phyloP scores from a whole-genome alignment of 768 basidiomycete species.

The Suillus lakei region DNA sequence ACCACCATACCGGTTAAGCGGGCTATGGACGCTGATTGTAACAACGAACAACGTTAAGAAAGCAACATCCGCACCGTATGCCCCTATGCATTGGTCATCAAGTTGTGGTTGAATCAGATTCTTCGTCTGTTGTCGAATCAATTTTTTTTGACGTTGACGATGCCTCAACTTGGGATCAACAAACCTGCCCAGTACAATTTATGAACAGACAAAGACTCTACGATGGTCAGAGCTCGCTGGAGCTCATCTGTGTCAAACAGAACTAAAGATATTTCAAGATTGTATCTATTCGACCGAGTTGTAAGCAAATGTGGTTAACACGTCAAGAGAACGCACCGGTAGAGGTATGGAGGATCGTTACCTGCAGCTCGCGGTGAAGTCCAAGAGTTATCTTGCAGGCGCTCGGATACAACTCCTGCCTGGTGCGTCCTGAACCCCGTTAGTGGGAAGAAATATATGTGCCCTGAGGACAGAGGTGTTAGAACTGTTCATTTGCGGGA shows the following conservation, averaged over 20 bases:
- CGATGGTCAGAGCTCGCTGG: conserved; percentile 2
- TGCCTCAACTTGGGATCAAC: not conserved
- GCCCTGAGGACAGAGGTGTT: not conserved
- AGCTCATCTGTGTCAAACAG: conserved; percentile 12
- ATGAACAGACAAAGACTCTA: conserved; percentile 4
- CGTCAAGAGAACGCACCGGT: not conserved
- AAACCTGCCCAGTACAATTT: not conserved
- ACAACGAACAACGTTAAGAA: not conserved
- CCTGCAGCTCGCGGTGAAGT: conserved; percentile 1
- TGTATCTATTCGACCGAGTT: not conserved
- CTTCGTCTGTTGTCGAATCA: not conserved
- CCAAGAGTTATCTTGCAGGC: conserved; percentile 2
- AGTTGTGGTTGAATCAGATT: not conserved
- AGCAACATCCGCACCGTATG: not conserved
- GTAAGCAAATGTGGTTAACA: not conserved
- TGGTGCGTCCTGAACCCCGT: not conserved
- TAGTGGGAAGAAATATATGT: not conserved
- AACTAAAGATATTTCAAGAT: conserved; percentile 9
- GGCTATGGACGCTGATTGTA: conserved; percentile 3
- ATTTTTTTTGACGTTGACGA: not conserved
- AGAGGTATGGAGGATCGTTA: not conserved
- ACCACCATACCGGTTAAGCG: conserved; percentile 9
- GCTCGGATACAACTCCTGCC: not conserved
- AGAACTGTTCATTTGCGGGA: not conserved
- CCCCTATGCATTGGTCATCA: not conserved